A percentile compares a stretch with the other conserved stretches of the same genome.
These are phyloP conservation scores for Diaporthe destruens DNA, from an alignment of 2,329 filamentous ascomycete species.

Conservation along the genomic window DNA sequence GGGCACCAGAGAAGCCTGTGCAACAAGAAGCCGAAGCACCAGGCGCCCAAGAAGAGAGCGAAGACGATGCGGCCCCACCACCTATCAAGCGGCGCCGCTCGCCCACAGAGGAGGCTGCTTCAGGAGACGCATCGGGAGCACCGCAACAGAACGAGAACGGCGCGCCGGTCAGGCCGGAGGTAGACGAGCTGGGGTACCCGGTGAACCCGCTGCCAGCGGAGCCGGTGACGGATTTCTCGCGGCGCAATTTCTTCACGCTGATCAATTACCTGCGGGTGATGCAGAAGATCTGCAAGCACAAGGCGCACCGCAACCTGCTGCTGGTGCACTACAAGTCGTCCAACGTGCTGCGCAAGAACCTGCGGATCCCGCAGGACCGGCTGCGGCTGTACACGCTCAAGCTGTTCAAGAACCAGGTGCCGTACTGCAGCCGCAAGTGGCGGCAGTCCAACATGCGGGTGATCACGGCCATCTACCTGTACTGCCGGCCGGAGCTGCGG, in stretches of 20 bases:
- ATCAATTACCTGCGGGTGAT: constrained; percentile 97
- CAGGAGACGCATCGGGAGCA: not conserved
- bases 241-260: constrained; percentile 93
- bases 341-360: constrained; percentile 89
- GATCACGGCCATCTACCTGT: constrained; percentile 95
- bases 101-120: constrained; percentile 48
- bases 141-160: constrained; percentile 47
- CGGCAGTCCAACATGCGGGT: constrained; percentile 98
- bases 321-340: constrained; percentile 96
- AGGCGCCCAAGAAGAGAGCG: constrained; percentile 59
- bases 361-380: constrained; percentile 89
- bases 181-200: constrained; percentile 91
- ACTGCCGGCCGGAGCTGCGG: constrained; percentile 90
- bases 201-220: constrained; percentile 76
- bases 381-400: constrained; percentile 95
- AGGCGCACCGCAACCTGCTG: constrained; percentile 92
- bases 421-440: constrained; percentile 98
- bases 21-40: constrained; percentile 43
- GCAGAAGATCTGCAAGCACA: constrained; percentile 97
- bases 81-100: constrained; percentile 77
- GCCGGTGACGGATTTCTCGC: constrained; percentile 90
- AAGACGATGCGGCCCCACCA: constrained; percentile 86
- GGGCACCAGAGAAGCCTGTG: constrained; percentile 45
- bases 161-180: constrained; percentile 64
- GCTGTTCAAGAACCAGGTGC: constrained; percentile 98